Evolutionary conservation across 345 rosid genomes (phyloP).

Genomic region (Schrenkiella parvula): DNA sequence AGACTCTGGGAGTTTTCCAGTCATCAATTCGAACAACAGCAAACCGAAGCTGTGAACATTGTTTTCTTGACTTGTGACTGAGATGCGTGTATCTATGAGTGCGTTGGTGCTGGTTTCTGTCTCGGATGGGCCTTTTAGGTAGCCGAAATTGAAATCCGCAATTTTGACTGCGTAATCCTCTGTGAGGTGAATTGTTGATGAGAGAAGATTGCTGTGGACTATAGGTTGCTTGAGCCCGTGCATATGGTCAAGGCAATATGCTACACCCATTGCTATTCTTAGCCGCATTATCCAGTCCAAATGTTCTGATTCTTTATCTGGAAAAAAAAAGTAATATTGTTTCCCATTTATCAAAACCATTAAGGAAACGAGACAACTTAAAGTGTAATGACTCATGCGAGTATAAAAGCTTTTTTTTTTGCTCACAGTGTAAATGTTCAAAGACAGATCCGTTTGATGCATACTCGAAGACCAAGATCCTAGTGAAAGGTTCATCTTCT

Average conservation of each 20-base stretch:
- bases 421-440: conserved; percentile 93
- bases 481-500: conserved; percentile 85
- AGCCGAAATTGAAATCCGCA: conserved; percentile 60
- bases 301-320: conserved; percentile 89
- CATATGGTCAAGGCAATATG: conserved; percentile 89
- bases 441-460: conserved; percentile 92
- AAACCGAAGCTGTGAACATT: conserved; percentile 69
- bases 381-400: background rate
- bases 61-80: conserved; percentile 24
- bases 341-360: background rate
- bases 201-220: conserved; percentile 51
- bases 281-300: conserved; percentile 80
- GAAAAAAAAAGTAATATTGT: conserved; percentile 14
- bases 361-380: background rate
- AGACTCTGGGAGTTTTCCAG: conserved; percentile 61
- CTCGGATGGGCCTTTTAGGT: conserved; percentile 32
- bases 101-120: conserved; percentile 30
- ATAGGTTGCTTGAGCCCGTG: conserved; percentile 73
- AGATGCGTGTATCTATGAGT: conserved; percentile 23
- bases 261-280: conserved; percentile 80
- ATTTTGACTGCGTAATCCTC: conserved; percentile 88
- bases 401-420: background rate
- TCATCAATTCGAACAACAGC: conserved; percentile 64
- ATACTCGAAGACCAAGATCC: conserved; percentile 96
- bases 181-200: conserved; percentile 62